Base-by-base conservation (phyloP, 2,329 filamentous ascomycete genomes). In the Aspergillus vadensis region DNA sequence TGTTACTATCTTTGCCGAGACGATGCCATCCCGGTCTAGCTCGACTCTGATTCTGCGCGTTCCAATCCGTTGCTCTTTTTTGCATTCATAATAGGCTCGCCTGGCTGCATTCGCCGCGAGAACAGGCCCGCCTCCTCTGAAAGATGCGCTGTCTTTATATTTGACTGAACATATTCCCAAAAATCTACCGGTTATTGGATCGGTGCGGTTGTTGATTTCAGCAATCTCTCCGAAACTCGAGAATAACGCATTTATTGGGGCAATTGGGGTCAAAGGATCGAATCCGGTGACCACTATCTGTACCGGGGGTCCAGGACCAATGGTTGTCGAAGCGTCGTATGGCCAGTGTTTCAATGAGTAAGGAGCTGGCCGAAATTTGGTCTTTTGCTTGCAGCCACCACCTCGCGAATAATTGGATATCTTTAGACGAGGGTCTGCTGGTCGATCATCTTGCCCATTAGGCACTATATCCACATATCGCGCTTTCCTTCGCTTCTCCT, bases 241-340 rank as follows among this genome's bases (percentile, higher is more conserved):
- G 59, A 77, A 76, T 15, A 77, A 67, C 4, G 74, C 73, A 48
- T 62, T 76, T 58, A 77, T 77, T 10, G 70, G 74, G 54, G 74
- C 72, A 41, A 96, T 91, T 12, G 91, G 86, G 43, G 91, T 89
- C 65, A 98, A 81, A 6, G 94, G 93, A 76, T 98, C 95, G 74
- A 97, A 97, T n/a, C 92, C 92, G n/a, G 88, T 93, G 19, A 97
- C 92, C 4, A 98, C 89, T 52, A 99, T 87, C 74, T 97, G 92
- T 2, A 90, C 92, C 2, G 95, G 91, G 14, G 94, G 94, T 0
- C 92, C 92, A 23, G 92, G 91, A 0, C 93, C 94, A 68, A 96
- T 87, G 2, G 94, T 96, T 4, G 91, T 92, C 69, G 87, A 87
- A 5, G 88, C 80, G 73, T 98, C 93, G 76, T 92, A 95, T 25